Base-by-base conservation (phyloP, 192 early-diverging fungal genomes). In the Funneliformis mosseae region DNA sequence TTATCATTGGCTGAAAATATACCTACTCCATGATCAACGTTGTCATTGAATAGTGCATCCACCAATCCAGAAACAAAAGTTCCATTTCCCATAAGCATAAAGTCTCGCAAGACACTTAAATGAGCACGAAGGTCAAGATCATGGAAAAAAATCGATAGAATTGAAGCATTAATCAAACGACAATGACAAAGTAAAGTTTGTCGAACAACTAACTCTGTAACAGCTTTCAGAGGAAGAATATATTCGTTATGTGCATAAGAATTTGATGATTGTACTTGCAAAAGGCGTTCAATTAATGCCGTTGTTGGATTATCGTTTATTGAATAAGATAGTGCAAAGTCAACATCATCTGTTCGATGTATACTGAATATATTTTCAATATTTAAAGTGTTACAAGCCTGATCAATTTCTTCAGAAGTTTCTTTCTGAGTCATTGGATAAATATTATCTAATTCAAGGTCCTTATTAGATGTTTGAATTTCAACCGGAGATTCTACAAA, bases 111-210 rank as follows among this genome's bases (percentile, higher is more conserved):
- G 25, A 83, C 76, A 8, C 82, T 79, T 5, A 90, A 63, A 71
- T 90, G 84, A 21, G 79, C 80, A 43, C 82, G 67, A 10, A 90
- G 82, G 45, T 83, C 81, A 39, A 88, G 68, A 61, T 86, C 85
- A 33, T 85, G 81, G 43, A 90, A 83, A 42, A 88, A 88, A 38
- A 84, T 82, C 0, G 84, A 84, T 77, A 90, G 76, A 11, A 87
- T 85, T 62, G 84, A 88, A 9, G 84, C 81, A 46, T 87, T 85
- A 0, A 90, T 71, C 14, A 87, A 18, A n/a, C 68, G 43, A 60
- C 78, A 71, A 38, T 79, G 68, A 63, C 38, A 41, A 42, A 66
- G 23, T 41, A 79, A 23, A 23, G 78, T 28, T 42, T 71, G 64
- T 4, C 21, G 11, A 16, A 79, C 21, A n/a, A 79, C 78, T 7